These are phyloP conservation scores for Xerocomellus amylosporus DNA, from an alignment of 768 basidiomycete species.

Conservation along the genomic window DNA sequence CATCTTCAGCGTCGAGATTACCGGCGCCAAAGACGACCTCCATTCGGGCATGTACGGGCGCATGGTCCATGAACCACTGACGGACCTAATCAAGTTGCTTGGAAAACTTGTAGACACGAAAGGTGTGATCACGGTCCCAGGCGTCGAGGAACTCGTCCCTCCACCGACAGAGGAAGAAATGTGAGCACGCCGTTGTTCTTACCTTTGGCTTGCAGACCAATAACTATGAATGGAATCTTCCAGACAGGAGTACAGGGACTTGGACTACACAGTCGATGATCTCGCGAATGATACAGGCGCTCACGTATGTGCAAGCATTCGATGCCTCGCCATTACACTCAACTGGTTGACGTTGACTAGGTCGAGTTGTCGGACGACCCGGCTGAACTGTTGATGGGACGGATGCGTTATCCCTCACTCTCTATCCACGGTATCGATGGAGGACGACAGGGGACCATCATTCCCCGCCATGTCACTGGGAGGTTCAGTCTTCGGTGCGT, in stretches of 20 bases:
- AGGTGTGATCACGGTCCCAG: constrained; percentile 49
- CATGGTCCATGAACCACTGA: constrained; percentile 84
- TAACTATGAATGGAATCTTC: too few relatives aligned
- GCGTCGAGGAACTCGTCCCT: constrained; percentile 77
- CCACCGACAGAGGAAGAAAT: constrained; percentile 53
- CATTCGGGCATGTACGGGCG: constrained; percentile 86
- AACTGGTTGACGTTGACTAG: background rate
- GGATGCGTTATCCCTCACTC: constrained; percentile 3
- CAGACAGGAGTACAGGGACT: background rate
- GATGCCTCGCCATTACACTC: background rate
- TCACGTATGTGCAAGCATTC: background rate
- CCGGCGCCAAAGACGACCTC: constrained; percentile 79
- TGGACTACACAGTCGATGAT: background rate
- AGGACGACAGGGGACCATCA: constrained; percentile 1
- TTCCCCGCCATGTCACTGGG: background rate
- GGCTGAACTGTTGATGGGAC: constrained; percentile 3
- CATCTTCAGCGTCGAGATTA: constrained; percentile 75
- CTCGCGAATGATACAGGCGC: constrained; percentile 1
- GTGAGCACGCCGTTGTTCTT: background rate
- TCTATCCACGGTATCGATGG: constrained; percentile 5
- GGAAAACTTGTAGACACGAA: constrained; percentile 67
- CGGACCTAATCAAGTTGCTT: constrained; percentile 75
- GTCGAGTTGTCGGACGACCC: constrained; percentile 4
- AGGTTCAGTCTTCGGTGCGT: constrained; percentile 4
- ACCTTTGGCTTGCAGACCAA: background rate